Percentiles rank a stretch among this genome's conserved stretches.
phyloP scores from a whole-genome alignment of 306 rosid species.

The Geum urbanum region DNA sequence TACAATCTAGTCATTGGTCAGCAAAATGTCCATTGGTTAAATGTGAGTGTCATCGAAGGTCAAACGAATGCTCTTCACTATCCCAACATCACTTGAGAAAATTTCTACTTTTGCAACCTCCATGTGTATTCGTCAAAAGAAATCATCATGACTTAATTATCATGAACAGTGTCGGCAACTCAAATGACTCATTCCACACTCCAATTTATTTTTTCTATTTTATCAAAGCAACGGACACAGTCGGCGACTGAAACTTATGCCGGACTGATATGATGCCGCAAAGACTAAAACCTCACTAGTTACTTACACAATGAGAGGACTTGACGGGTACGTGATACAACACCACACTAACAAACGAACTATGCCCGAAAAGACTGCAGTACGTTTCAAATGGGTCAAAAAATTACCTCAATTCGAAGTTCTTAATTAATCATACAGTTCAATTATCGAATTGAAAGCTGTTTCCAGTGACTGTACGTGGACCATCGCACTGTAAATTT shows the following conservation, averaged over 20 bases:
- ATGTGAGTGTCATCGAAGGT: constrained; percentile 17
- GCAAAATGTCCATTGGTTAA: background rate
- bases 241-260: no score
- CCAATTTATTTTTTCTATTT: no score
- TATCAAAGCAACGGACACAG: no score
- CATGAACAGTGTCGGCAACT: constrained; percentile 18
- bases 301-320: no score
- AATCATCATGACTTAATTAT: constrained; percentile 25
- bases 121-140: constrained; percentile 19
- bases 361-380: no score
- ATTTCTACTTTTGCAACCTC: constrained; percentile 7
- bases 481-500: no score
- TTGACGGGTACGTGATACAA: no score
- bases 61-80: constrained; percentile 20
- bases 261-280: background rate
- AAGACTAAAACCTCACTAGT: background rate
- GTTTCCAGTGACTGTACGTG: no score
- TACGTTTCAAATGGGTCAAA: no score
- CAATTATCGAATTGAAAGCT: no score
- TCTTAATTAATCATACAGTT: background rate
- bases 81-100: constrained; percentile 24
- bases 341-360: no score
- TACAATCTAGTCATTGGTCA: background rate
- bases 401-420: constrained; percentile 18
- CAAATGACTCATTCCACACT: background rate